phyloP scores from a whole-genome alignment of 495 filamentous ascomycete genomes.

The Lophium mytilinum region DNA sequence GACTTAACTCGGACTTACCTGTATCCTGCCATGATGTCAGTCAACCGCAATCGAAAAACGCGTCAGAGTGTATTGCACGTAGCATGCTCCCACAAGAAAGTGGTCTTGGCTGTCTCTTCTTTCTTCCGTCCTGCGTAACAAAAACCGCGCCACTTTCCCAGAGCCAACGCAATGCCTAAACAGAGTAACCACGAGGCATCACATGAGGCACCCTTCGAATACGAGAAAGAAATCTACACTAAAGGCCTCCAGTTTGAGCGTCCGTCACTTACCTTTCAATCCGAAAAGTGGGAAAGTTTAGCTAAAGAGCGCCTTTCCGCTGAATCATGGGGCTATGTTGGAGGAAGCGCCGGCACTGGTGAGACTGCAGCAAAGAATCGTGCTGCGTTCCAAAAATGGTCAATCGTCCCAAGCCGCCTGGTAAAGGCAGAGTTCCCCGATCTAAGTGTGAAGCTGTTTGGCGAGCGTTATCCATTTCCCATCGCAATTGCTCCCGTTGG shows the following conservation, averaged over 20 bases:
- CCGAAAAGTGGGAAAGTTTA: slow-evolving; percentile 31
- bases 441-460: slow-evolving; percentile 52
- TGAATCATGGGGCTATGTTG: slow-evolving; percentile 33
- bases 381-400: slow-evolving; percentile 37
- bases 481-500: slow-evolving; percentile 60
- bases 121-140: neutral
- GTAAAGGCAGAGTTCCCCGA: slow-evolving; percentile 56
- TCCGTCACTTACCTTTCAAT: slow-evolving; percentile 33
- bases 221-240: slow-evolving; percentile 30
- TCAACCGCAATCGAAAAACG: neutral
- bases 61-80: neutral
- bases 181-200: neutral
- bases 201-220: neutral
- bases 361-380: slow-evolving; percentile 37
- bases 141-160: neutral
- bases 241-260: slow-evolving; percentile 31
- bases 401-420: slow-evolving; percentile 50
- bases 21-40: no score
- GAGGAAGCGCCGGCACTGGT: slow-evolving; percentile 34
- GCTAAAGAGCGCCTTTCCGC: slow-evolving; percentile 25
- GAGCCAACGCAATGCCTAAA: neutral
- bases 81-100: neutral
- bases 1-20: no score
- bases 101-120: no score
- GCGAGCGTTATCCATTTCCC: slow-evolving; percentile 49